Evolutionary conservation across 164 flowering plant species (phyloP).

Genomic region (Echeveria elegans): DNA sequence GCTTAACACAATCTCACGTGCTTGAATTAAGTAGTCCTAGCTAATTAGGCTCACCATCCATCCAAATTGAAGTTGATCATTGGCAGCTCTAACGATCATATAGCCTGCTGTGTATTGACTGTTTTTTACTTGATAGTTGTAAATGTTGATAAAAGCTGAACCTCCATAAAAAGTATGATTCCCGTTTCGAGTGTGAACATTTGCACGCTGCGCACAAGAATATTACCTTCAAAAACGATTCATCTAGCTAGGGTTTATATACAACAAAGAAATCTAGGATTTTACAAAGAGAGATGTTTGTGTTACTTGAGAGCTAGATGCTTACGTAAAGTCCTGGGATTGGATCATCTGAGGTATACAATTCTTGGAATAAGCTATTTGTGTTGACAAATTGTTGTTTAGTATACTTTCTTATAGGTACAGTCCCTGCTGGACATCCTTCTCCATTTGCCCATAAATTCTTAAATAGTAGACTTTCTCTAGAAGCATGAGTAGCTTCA

Average conservation of each 20-base stretch:
- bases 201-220: neutral
- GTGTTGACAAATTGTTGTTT: constrained; percentile 8
- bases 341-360: neutral
- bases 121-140: neutral
- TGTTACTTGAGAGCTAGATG: neutral
- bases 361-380: neutral
- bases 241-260: too few relatives aligned
- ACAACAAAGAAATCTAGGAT: too few relatives aligned
- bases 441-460: neutral
- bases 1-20: too few relatives aligned
- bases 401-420: neutral
- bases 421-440: neutral
- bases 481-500: neutral
- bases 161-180: neutral
- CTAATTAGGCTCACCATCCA: neutral
- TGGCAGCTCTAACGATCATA: neutral
- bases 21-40: too few relatives aligned
- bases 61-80: neutral
- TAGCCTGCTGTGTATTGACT: neutral
- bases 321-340: neutral
- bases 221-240: too few relatives aligned
- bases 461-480: neutral
- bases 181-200: neutral
- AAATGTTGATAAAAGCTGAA: neutral
- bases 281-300: neutral